A percentile compares a stretch with the other conserved stretches of the same genome.
These are phyloP conservation scores for Secale cereale DNA, from an alignment of 176 grass and related monocot species.

Conservation along the genomic window DNA sequence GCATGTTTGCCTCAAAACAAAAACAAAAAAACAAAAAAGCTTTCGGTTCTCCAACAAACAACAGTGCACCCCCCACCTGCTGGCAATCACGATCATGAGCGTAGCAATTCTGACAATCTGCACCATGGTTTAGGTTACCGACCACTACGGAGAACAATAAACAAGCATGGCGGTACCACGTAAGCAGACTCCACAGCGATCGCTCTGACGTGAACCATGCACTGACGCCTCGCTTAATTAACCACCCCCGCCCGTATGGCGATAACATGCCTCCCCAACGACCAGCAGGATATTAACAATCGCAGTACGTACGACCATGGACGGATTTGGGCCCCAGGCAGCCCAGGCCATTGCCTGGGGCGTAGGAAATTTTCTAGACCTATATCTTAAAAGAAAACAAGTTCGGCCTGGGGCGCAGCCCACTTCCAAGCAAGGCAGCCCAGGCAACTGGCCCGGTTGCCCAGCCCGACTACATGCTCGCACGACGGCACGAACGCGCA, in stretches of 20 bases:
- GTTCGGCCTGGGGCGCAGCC: too few species aligned
- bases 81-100: not conserved
- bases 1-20: too few species aligned
- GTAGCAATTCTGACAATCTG: not conserved
- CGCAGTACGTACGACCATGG: not conserved
- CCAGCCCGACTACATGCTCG: too few species aligned
- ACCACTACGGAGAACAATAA: not conserved
- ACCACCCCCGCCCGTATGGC: not conserved
- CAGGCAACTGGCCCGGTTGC: too few species aligned
- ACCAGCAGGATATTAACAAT: slow-evolving; percentile 5
- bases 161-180: not conserved
- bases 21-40: too few species aligned
- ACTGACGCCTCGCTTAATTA: not conserved
- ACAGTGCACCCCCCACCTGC: not conserved
- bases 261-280: slow-evolving; percentile 18
- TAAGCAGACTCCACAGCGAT: not conserved
- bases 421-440: too few species aligned
- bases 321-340: too few species aligned
- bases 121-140: slow-evolving; percentile 20
- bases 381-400: too few species aligned
- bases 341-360: too few species aligned
- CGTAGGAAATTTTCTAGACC: too few species aligned
- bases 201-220: not conserved
- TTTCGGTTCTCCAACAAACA: not conserved
- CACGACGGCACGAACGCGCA: too few species aligned